phyloP scores from a whole-genome alignment of 2,329 filamentous ascomycete species.

The Colletotrichum sansevieriae region DNA sequence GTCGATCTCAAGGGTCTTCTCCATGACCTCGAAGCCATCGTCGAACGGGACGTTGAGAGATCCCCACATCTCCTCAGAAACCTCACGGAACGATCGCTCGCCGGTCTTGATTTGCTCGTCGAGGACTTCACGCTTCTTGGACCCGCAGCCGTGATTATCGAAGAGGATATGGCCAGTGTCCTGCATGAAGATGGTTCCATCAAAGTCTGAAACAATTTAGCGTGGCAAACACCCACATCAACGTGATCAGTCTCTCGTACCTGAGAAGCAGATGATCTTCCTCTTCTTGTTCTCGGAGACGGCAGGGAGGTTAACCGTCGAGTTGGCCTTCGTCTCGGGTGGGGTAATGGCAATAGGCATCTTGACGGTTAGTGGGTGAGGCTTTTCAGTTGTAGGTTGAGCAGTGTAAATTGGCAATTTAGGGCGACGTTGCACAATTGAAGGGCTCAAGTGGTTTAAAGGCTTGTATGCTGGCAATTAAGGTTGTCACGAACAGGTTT shows the following conservation, averaged over 20 bases:
- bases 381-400: not conserved
- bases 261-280: slow-evolving; percentile 71
- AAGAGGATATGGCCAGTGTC: slow-evolving; percentile 78
- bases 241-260: slow-evolving; percentile 50
- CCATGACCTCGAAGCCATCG: slow-evolving; percentile 75
- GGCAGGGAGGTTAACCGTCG: slow-evolving; percentile 35
- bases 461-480: not conserved
- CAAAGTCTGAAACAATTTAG: slow-evolving; percentile 67
- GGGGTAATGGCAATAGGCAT: slow-evolving; percentile 57
- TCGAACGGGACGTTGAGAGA: slow-evolving; percentile 76
- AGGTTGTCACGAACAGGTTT: slow-evolving; percentile 34
- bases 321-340: slow-evolving; percentile 48
- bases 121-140: slow-evolving; percentile 65
- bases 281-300: slow-evolving; percentile 57
- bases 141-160: slow-evolving; percentile 74
- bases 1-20: slow-evolving; percentile 72
- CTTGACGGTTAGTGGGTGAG: slow-evolving; percentile 42
- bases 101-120: slow-evolving; percentile 75
- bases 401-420: not conserved
- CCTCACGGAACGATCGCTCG: slow-evolving; percentile 75
- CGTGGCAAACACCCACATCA: not conserved
- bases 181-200: slow-evolving; percentile 80
- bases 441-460: not conserved
- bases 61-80: slow-evolving; percentile 80
- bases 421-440: not conserved